Evolutionary conservation across 768 basidiomycete genomes (phyloP), one percentile per base, ranked within the genome.

Genomic region (Baorangia bicolor): DNA sequence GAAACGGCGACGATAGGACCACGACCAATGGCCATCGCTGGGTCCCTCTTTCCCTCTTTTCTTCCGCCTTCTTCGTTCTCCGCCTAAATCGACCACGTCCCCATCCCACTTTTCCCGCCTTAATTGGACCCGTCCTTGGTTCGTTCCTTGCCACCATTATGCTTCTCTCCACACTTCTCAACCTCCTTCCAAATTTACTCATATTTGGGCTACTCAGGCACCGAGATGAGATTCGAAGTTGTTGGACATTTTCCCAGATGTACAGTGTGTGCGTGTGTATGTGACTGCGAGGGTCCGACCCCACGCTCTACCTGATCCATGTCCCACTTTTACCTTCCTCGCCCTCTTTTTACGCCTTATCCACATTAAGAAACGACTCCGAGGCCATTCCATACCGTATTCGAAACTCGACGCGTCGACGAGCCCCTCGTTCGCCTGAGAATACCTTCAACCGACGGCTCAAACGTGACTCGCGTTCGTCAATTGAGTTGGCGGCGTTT

Each of bases 131-230:
- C 44, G 45, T 33, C 14, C n/a, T 30, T 4, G 18, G 25, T 48
- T 51, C 56, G 25, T 48, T 51, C 56, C 34, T 46, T 53, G 45
- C 47, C 40, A 35, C 40, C 20, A n/a, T 44, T 35, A 34, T 45
- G 14, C 39, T 38, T 39, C 51, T 27, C 9, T 23, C 35, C 30
- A 8, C 20, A 5, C 41, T 51, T 49, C 40, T 44, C 30, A 9
- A n/a, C 13, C 37, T 23, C 27, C 40, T 38, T 49, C 49, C 45
- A 5, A 40, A 61, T 64, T 53, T 61, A 20, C 48, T 52, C 46
- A 27, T 61, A 54, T 61, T 49, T 38, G 51, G 52, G 28, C 18
- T 34, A 3, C 30, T 51, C 51, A 64, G 63, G 63, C 53, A 64
- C 59, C 51, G 54, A 64, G 59, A 56, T 49, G 27, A 23, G 34